Base-by-base conservation (phyloP, 1,284 basidiomycete genomes). In the Rhodotorula sp. region DNA sequence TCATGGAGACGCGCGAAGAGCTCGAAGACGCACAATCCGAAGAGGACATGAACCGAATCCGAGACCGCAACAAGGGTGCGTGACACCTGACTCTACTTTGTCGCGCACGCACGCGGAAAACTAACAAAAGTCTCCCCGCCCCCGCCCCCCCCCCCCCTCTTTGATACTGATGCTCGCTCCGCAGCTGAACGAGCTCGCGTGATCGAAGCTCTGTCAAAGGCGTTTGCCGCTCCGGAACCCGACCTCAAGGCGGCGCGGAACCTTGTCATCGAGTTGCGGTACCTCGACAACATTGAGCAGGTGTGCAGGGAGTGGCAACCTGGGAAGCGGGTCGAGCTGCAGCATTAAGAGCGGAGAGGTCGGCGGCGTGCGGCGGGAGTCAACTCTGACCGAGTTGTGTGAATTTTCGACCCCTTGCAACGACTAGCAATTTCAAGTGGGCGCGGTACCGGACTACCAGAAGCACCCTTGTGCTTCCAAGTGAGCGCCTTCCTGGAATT, bases 1-100 rank as follows among this genome's bases (percentile, higher is more conserved):
- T 95, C 58, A 88, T 97, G 86, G 89, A 92, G 76, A 85, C 85
- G n/a, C 82, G 91, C 59, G 93, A 95, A 81, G 84, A 85, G 56
- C 85, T 97, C 38, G 92, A 93, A 71, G 86, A 87, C 49, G 87
- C 91, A 1, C 71, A 79, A 19, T 80, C 80, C 2, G 82, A 83
- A 19, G 83, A 86, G 43, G 82, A 84, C 31, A 85, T 92, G 3
- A 83, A 85, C 23, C 71, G 73, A 10, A 82, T 95, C 45, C 80
- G 84, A 43, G 81, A 83, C 6, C 81, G 82, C 21, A 93, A 92
- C 80, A 79, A 86, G 64, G 86, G 92, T 90, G 69, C 68, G 88
- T 2, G 21, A 5, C 10, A 5, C 45, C 38, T 23, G 14, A 23
- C 10, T 45, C 18, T 12, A 15, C 18, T 26, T 28, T 52, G 19